Evolutionary conservation across 2,329 filamentous ascomycete genomes (phyloP).

Genomic region (Moelleriella libera): DNA sequence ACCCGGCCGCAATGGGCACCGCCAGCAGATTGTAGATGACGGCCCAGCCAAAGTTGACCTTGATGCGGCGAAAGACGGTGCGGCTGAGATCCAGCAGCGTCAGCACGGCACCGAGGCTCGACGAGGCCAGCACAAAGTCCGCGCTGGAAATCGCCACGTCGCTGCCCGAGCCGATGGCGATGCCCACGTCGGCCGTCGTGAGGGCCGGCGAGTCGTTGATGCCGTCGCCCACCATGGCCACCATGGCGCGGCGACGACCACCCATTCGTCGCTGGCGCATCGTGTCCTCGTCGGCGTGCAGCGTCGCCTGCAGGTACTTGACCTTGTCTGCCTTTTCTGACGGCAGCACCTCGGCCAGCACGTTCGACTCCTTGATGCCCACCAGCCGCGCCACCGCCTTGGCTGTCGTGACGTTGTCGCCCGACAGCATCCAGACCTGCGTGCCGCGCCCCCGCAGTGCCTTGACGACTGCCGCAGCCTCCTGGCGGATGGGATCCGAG

Average conservation of each 20-base stretch:
- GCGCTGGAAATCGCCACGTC: constrained; percentile 74
- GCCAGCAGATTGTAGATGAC: constrained; percentile 67
- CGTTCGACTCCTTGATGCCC: constrained; percentile 58
- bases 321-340: constrained; percentile 68
- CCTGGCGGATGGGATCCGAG: constrained; percentile 66
- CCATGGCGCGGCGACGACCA: constrained; percentile 28
- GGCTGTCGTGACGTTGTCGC: constrained; percentile 79
- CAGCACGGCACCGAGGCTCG: constrained; percentile 53
- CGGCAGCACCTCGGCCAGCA: constrained; percentile 79
- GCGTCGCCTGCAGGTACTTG: constrained; percentile 41
- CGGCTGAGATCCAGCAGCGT: constrained; percentile 59
- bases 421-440: constrained; percentile 83
- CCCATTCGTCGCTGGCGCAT: constrained; percentile 8
- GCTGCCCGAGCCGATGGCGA: constrained; percentile 71
- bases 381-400: constrained; percentile 61
- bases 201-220: constrained; percentile 83
- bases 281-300: constrained; percentile 20
- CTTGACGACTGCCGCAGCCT: constrained; percentile 50
- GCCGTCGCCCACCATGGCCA: constrained; percentile 81
- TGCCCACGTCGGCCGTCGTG: constrained; percentile 65
- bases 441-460: constrained; percentile 52
- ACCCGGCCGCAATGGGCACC: constrained; percentile 69
- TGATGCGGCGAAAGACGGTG: constrained; percentile 62
- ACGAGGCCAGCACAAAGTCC: constrained; percentile 68
- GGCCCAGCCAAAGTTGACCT: constrained; percentile 79